phyloP scores from a whole-genome alignment of 1,284 basidiomycete species.

The Chondrostereum purpureum region DNA sequence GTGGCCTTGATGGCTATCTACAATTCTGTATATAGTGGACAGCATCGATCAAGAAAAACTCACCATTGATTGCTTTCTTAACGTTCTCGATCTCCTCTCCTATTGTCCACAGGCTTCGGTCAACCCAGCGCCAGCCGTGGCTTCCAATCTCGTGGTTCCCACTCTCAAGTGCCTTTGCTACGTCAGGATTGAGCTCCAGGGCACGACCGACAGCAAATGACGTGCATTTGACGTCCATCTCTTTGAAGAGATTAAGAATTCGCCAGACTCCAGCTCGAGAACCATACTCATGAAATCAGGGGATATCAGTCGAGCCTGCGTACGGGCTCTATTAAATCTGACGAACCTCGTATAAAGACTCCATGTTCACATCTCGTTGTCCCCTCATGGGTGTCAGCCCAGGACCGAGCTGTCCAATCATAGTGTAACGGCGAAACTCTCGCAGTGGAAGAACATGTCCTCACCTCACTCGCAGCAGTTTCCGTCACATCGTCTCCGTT shows the following conservation, averaged over 20 bases:
- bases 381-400: slow-evolving; percentile 9
- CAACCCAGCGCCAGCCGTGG: slow-evolving; percentile 13
- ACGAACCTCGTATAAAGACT: slow-evolving; percentile 4
- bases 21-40: slow-evolving; percentile 1
- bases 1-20: not conserved
- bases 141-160: slow-evolving; percentile 10
- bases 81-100: slow-evolving; percentile 12
- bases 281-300: no score
- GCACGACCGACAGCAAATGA: slow-evolving; percentile 10
- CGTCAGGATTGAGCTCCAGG: slow-evolving; percentile 10
- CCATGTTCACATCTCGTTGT: slow-evolving; percentile 11
- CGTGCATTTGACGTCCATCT: slow-evolving; percentile 10
- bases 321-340: no score
- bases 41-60: not conserved
- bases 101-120: slow-evolving; percentile 8
- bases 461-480: slow-evolving; percentile 8
- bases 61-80: slow-evolving; percentile 8
- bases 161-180: slow-evolving; percentile 8
- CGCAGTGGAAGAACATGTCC: no score
- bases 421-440: not conserved
- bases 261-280: slow-evolving; percentile 12
- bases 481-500: slow-evolving; percentile 11
- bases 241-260: slow-evolving; percentile 10
- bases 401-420: slow-evolving; percentile 9
- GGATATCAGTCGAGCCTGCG: no score